Evolutionary conservation across 495 filamentous ascomycete species (phyloP), one percentile per base, ranked within the genome.

Genomic region (Tuber calosporum): DNA sequence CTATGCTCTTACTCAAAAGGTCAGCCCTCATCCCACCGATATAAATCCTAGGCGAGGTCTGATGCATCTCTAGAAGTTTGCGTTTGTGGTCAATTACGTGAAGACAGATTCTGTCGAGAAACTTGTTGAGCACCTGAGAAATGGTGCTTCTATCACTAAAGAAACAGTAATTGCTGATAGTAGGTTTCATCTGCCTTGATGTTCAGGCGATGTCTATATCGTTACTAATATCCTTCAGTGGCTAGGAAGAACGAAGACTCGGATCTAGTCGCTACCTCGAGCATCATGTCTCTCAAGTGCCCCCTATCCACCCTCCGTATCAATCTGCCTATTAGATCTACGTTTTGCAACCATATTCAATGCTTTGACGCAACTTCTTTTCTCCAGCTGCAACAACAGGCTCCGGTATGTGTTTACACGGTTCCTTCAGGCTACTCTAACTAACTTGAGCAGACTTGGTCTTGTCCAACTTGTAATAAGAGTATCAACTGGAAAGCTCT

Each of bases 311-410:
- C 92, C 26, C 86, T 92, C 72, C 88, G 93, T 72, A 91, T 99
- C 42, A 86, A 88, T 38, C 84, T 90, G 36, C 95, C 95, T 13
- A 91, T 92, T 77, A 89, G 95, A 58, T 93, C 91, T 2, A 85
- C 88, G 13, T 80, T 89, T 36, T 99, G 95, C 82, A 90, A 86
- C 11, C 95, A 99, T 83, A 93, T 94, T 58, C 92, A 95, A 78
- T 98, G 95, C 79, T 98, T 98, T 81, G 95, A 99, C 82, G 95
- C 90, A n/a, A 88, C 88, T 3, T 96, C 93, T 3, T 99, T 97
- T 77, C 85, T 99, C 20, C 92, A 97, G 77, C 81, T 99, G 48
- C 93, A 97, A 79, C 93, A 97, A 82, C 95, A 99, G 84, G 94
- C 92, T 0, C 94, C 95, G 38, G 79, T 81, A 76, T 62, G 53